Conservation (phyloP, 352 stramenopile species). For the Pythium coloratum region DNA sequence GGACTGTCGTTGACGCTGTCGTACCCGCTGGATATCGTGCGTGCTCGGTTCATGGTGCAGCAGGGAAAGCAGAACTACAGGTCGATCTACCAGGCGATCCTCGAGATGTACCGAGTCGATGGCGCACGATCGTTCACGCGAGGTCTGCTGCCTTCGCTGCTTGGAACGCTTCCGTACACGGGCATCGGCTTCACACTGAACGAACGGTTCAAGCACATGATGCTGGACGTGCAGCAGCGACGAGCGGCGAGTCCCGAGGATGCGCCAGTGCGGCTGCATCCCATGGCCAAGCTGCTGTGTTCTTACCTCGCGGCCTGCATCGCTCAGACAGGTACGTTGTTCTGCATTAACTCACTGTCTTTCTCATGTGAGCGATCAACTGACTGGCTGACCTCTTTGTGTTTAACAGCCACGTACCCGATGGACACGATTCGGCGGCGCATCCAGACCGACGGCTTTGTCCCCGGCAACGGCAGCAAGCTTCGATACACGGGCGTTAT, state of each 20-base stretch:
- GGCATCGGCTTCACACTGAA: conserved; percentile 86
- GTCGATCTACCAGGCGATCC: conserved; percentile 66
- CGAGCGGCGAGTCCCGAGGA: conserved; percentile 26
- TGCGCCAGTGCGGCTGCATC: conserved; percentile 45
- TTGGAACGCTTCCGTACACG: conserved; percentile 85
- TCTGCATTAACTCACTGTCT: background rate
- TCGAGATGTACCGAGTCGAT: conserved; percentile 77
- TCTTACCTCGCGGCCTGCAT: conserved; percentile 85
- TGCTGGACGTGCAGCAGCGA: conserved; percentile 27
- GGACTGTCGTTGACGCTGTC: conserved; percentile 70
- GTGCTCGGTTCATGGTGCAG: conserved; percentile 86
- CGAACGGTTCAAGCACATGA: conserved; percentile 78
- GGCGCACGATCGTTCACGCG: conserved; percentile 66
- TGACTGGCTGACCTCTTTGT: conserved; percentile 7
- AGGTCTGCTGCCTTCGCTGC: conserved; percentile 70
- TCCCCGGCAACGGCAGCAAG: conserved; percentile 38
- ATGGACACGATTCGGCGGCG: conserved; percentile 84
- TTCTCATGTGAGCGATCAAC: background rate
- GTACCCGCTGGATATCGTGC: conserved; percentile 83
- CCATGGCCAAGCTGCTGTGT: conserved; percentile 81
- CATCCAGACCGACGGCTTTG: conserved; percentile 84
- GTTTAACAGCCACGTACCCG: conserved; percentile 66
- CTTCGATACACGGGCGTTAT: conserved; percentile 69
- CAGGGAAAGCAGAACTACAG: conserved; percentile 76
- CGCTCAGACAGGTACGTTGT: conserved; percentile 69